Conservation (phyloP, 805 yeast genomes). For the Candida ulmi region DNA sequence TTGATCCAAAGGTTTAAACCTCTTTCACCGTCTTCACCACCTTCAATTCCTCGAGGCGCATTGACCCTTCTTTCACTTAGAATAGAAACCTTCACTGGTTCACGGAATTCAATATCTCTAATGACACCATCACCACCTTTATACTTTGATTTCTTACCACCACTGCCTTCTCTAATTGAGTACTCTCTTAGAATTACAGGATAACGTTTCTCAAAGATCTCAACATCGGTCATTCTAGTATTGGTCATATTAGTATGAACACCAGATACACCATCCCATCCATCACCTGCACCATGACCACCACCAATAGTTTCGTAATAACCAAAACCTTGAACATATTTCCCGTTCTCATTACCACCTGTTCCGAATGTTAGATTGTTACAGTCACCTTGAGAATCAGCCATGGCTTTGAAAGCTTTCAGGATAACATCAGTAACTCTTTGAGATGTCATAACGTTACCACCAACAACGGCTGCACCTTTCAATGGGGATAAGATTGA, state of each 20-base stretch:
- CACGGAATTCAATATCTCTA: conserved; percentile 77
- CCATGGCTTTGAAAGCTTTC: conserved; percentile 82
- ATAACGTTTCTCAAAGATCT: conserved; percentile 80
- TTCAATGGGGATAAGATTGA: conserved; percentile 68
- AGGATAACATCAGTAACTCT: conserved; percentile 85
- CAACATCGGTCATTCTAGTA: conserved; percentile 89
- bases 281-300: conserved; percentile 88
- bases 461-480: conserved; percentile 92
- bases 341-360: conserved; percentile 53
- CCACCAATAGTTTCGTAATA: conserved; percentile 95
- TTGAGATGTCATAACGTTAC: conserved; percentile 93
- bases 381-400: conserved; percentile 95
- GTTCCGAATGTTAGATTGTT: conserved; percentile 91
- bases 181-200: conserved; percentile 77
- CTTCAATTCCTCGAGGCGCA: conserved; percentile 82
- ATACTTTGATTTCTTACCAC: conserved; percentile 64
- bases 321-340: conserved; percentile 66
- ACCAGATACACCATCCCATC: conserved; percentile 84
- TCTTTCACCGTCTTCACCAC: conserved; percentile 71
- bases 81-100: conserved; percentile 70
- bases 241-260: conserved; percentile 94
- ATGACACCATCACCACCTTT: conserved; percentile 84
- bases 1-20: conserved; percentile 62
- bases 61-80: conserved; percentile 79
- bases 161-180: conserved; percentile 64